Evolutionary conservation across 257 asterid species (phyloP), one percentile per base, ranked within the genome.

Genomic region (Cinchona pubescens): DNA sequence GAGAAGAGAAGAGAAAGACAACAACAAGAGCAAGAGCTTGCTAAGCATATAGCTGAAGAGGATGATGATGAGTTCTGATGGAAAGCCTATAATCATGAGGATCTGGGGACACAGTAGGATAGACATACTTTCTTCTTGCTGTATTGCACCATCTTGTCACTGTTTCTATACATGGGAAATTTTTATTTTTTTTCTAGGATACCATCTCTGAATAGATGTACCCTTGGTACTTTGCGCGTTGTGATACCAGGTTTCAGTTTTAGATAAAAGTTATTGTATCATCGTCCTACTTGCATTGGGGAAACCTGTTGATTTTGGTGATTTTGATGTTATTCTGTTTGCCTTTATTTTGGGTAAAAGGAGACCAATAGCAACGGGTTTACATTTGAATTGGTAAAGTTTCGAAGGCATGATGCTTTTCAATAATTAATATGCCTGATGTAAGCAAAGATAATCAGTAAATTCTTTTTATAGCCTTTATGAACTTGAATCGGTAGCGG

Each of bases 1-100:
- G 98, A 91, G 90, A 94, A 94, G 90, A 90, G 96, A 74, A 89
- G 96, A 78, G 97, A 91, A 85, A 87, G 96, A 71, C 96, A 87
- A 42, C 96, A 87, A 69, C 98, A 87, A 76, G 98, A 93, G 83
- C 98, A 93, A 80, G 96, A 94, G 73, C 96, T 94, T 76, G 98
- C 98, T 12, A 90, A 91, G 79, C 96, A 91, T 81, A 91, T 90
- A 66, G 98, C 96, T 12, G 98, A 94, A 84, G 97, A 91, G 81
- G 98, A 94, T 58, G 97, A 90, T 21, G 97, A 93, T 3, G 96
- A 90, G 29, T 94, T 91, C 83, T 89, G 71, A 86, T 76, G 35
- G 25, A 48, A 18, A 9, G 48, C 34, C 34, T 42, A 79, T 69
- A 49, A 40, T 16, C 76, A 42, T 37, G 23, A 63, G 37, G 73